phyloP scores from a whole-genome alignment of 495 filamentous ascomycete species.

The Penicillium chermesinum region DNA sequence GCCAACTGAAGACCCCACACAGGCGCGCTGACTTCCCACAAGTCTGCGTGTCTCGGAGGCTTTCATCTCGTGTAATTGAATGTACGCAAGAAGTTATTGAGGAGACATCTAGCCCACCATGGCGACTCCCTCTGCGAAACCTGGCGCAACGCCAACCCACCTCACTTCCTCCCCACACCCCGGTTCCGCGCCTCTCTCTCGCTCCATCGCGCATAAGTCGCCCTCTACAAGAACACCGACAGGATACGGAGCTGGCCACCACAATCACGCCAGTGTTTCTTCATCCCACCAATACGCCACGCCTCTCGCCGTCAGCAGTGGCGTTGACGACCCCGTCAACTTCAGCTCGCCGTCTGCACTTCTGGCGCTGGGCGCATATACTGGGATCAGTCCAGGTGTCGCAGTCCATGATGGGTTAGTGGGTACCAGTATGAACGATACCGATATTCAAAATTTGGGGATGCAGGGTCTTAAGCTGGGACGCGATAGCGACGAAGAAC shows the following conservation, averaged over 20 bases:
- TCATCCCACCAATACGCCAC: slow-evolving; percentile 42
- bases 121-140: slow-evolving; percentile 46
- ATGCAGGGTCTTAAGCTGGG: slow-evolving; percentile 41
- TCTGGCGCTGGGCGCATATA: slow-evolving; percentile 38
- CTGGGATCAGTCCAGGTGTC: slow-evolving; percentile 40
- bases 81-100: background rate
- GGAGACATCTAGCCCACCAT: slow-evolving; percentile 16
- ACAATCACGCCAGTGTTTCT: slow-evolving; percentile 19
- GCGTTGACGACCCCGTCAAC: slow-evolving; percentile 38
- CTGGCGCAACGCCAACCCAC: slow-evolving; percentile 43
- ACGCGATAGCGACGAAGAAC: slow-evolving; percentile 49
- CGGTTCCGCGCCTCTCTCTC: slow-evolving; percentile 33
- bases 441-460: slow-evolving; percentile 40
- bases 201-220: slow-evolving; percentile 41
- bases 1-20: background rate
- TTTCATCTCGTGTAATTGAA: background rate
- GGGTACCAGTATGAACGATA: slow-evolving; percentile 38
- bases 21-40: background rate
- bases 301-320: slow-evolving; percentile 32
- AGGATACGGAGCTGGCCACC: slow-evolving; percentile 29
- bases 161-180: slow-evolving; percentile 43
- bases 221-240: slow-evolving; percentile 42
- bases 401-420: slow-evolving; percentile 39
- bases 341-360: slow-evolving; percentile 45
- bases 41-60: background rate